phyloP scores from a whole-genome alignment of 1,284 basidiomycete species.

The Marasmius sp. region DNA sequence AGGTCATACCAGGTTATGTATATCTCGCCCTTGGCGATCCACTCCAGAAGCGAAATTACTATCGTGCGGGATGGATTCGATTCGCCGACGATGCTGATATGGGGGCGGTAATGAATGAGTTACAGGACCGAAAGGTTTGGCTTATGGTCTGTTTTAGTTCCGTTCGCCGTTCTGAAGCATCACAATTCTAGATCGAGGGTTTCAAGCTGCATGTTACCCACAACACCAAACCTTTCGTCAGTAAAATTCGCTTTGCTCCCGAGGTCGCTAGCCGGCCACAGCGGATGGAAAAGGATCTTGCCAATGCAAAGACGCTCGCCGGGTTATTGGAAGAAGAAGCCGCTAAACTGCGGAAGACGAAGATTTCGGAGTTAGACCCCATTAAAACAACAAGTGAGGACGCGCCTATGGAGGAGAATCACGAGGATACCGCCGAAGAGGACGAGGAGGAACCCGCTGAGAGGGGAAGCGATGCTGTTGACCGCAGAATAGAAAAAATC shows the following conservation, averaged over 20 bases:
- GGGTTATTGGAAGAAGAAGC: conserved; percentile 72
- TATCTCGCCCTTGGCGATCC: conserved; percentile 91
- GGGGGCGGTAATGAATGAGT: conserved; percentile 62
- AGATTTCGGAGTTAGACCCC: conserved; percentile 25
- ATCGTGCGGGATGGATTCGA: conserved; percentile 89
- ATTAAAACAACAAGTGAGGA: conserved; percentile 32
- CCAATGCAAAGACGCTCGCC: conserved; percentile 70
- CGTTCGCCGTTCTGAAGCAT: conserved; percentile 1
- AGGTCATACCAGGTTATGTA: conserved; percentile 65
- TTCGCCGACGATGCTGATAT: conserved; percentile 86
- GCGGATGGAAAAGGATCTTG: conserved; percentile 76
- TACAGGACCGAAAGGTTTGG: conserved; percentile 81
- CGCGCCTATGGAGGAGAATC: conserved; percentile 41
- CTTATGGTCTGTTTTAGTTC: conserved; percentile 4
- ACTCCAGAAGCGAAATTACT: conserved; percentile 85
- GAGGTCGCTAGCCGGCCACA: conserved; percentile 78
- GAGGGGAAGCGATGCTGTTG: conserved; percentile 66
- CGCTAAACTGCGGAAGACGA: conserved; percentile 47
- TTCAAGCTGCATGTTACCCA: conserved; percentile 90
- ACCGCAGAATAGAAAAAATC: conserved; percentile 73
- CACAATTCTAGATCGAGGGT: conserved; percentile 72
- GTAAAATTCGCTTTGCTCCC: conserved; percentile 77
- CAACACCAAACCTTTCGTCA: conserved; percentile 77
- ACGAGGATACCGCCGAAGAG: conserved; percentile 43
- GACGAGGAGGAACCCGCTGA: conserved; percentile 59